Conservation (phyloP, 352 stramenopile species). For the Phytophthora multivora region DNA sequence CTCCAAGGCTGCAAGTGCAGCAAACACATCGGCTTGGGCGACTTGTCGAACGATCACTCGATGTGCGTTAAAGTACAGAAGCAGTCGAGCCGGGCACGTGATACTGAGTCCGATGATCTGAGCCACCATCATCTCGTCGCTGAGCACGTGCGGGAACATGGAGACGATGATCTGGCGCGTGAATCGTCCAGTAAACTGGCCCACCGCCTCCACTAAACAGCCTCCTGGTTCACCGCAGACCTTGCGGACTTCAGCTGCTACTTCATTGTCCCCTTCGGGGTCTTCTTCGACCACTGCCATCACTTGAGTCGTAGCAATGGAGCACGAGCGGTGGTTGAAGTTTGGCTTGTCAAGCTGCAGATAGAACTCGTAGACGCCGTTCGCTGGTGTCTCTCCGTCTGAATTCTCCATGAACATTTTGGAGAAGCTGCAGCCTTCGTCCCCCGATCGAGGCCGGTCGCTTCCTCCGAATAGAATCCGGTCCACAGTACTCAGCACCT, state of each 20-base stretch:
- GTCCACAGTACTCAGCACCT: conserved; percentile 22
- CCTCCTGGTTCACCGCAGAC: conserved; percentile 15
- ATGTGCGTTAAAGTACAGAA: conserved; percentile 27
- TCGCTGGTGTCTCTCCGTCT: conserved; percentile 13
- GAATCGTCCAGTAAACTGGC: conserved; percentile 29
- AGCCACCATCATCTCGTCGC: conserved; percentile 29
- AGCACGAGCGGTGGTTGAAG: conserved; percentile 31
- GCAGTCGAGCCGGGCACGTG: conserved; percentile 17
- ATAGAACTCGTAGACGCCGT: conserved; percentile 32
- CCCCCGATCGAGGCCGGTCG: conserved; percentile 11
- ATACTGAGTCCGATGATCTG: conserved; percentile 29
- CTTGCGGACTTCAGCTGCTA: conserved; percentile 15
- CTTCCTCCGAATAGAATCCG: conserved; percentile 28
- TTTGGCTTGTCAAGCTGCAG: conserved; percentile 33
- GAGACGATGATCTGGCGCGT: conserved; percentile 31
- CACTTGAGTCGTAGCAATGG: conserved; percentile 35
- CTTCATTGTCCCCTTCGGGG: conserved; percentile 20
- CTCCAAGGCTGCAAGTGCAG: conserved; percentile 16
- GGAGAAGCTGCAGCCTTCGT: conserved; percentile 36
- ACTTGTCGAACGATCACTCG: conserved; percentile 17
- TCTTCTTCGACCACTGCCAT: conserved; percentile 25
- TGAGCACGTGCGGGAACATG: conserved; percentile 33
- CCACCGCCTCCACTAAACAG: conserved; percentile 28
- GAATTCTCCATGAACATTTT: conserved; percentile 35
- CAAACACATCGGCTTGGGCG: conserved; percentile 19